Percentiles rank a stretch among this genome's conserved stretches.
These are phyloP conservation scores for Sporothrix brasiliensis DNA, from an alignment of 2,329 filamentous ascomycete species.

Conservation along the genomic window DNA sequence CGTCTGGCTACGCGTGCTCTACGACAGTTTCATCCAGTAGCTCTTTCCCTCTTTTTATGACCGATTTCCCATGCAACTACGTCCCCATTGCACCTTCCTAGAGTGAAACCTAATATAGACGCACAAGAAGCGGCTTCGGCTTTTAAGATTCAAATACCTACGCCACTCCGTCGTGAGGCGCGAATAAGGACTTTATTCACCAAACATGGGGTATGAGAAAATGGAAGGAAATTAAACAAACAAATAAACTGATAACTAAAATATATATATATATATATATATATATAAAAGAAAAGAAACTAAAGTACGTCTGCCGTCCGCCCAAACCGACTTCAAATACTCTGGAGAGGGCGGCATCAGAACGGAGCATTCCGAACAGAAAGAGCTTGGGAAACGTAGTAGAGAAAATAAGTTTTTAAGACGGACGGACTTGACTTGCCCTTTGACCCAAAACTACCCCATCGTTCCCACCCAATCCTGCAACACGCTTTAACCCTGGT, in stretches of 20 bases:
- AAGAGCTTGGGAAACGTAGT: background rate
- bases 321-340: background rate
- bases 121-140: slow-evolving; percentile 4
- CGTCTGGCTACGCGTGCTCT: background rate
- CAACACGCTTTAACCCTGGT: slow-evolving; percentile 3
- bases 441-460: background rate
- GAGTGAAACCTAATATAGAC: slow-evolving; percentile 13
- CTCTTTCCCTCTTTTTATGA: background rate
- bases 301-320: background rate
- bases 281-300: background rate
- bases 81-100: background rate
- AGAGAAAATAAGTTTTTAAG: background rate
- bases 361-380: background rate
- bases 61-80: background rate
- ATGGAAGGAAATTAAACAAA: background rate
- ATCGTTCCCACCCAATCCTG: slow-evolving; percentile 2
- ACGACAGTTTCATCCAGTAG: background rate
- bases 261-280: too few relatives aligned
- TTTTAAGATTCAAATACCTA: background rate
- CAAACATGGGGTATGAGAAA: background rate
- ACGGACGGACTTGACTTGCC: background rate
- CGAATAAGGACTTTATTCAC: background rate
- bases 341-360: background rate
- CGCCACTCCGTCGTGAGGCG: background rate
- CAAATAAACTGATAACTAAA: background rate